A percentile compares a stretch with the other conserved stretches of the same genome.
These are phyloP conservation scores for Nadsonia commutata DNA, from an alignment of 1,139 yeast species.

Conservation along the genomic window DNA sequence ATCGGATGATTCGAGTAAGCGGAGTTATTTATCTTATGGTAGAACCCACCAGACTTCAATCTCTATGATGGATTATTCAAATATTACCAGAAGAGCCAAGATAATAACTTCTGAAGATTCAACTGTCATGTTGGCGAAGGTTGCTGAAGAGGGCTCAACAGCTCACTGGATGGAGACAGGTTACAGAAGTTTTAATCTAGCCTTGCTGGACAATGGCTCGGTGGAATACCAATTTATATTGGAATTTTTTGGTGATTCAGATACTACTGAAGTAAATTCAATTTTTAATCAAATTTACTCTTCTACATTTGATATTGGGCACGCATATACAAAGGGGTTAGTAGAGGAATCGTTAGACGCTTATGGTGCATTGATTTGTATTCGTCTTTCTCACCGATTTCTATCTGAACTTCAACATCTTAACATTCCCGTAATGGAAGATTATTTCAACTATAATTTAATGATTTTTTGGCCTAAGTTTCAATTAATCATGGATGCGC, in stretches of 20 bases:
- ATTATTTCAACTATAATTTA: constrained; percentile 52
- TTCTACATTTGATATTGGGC: constrained; percentile 37
- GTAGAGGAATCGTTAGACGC: constrained; percentile 48
- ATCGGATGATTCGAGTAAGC: constrained; percentile 14
- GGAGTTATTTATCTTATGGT: constrained; percentile 4
- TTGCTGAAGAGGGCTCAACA: constrained; percentile 63
- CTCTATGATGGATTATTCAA: constrained; percentile 32
- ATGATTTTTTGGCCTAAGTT: constrained; percentile 73
- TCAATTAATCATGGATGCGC: constrained; percentile 59
- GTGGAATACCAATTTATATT: constrained; percentile 64
- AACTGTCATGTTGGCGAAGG: constrained; percentile 67
- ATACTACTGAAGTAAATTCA: constrained; percentile 24
- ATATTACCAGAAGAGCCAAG: constrained; percentile 41
- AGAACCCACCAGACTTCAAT: constrained; percentile 4
- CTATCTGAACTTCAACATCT: constrained; percentile 51
- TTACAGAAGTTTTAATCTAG: constrained; percentile 58
- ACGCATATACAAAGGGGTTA: constrained; percentile 33
- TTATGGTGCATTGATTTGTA: constrained; percentile 65
- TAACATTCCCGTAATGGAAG: constrained; percentile 58
- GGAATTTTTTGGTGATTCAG: constrained; percentile 42
- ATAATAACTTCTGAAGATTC: constrained; percentile 39
- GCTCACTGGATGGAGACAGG: constrained; percentile 60
- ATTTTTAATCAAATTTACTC: constrained; percentile 34
- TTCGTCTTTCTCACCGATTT: constrained; percentile 52
- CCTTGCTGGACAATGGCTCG: constrained; percentile 60